Evolutionary conservation across 1,284 basidiomycete genomes (phyloP).

Genomic region (Pseudozyma sp.): DNA sequence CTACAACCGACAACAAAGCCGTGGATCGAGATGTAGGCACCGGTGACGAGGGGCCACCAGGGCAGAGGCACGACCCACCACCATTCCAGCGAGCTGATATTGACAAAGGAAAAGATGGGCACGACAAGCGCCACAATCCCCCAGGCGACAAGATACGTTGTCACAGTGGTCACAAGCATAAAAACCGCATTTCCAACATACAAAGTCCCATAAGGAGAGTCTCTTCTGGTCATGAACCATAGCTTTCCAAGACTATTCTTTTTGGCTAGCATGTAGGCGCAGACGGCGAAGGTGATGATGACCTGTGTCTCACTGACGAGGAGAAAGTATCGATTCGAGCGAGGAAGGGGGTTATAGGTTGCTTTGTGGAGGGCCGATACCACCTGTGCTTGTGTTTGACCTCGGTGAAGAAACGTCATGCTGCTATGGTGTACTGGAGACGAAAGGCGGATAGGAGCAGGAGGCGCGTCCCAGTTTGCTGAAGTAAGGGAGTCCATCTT

Average conservation of each 20-base stretch:
- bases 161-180: constrained; percentile 6
- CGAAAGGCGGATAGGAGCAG: background rate
- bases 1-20: constrained; percentile 21
- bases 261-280: constrained; percentile 23
- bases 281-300: constrained; percentile 15
- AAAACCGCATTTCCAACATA: constrained; percentile 32
- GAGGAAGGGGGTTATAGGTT: background rate
- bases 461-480: constrained; percentile 1
- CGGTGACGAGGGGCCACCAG: constrained; percentile 15
- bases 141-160: constrained; percentile 17
- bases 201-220: constrained; percentile 11
- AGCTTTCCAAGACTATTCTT: constrained; percentile 18
- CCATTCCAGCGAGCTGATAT: constrained; percentile 5
- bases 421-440: constrained; percentile 3
- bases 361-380: constrained; percentile 7
- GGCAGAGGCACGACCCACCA: constrained; percentile 33
- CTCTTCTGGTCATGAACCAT: constrained; percentile 25
- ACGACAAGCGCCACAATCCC: background rate
- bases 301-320: constrained; percentile 9
- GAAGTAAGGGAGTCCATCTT: background rate
- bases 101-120: background rate
- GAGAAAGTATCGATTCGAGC: constrained; percentile 2
- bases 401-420: constrained; percentile 26
- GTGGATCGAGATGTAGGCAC: constrained; percentile 20
- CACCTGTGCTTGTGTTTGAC: constrained; percentile 16